Base-by-base conservation (phyloP, 331 rosid genomes). In the Prunus yedoensis region DNA sequence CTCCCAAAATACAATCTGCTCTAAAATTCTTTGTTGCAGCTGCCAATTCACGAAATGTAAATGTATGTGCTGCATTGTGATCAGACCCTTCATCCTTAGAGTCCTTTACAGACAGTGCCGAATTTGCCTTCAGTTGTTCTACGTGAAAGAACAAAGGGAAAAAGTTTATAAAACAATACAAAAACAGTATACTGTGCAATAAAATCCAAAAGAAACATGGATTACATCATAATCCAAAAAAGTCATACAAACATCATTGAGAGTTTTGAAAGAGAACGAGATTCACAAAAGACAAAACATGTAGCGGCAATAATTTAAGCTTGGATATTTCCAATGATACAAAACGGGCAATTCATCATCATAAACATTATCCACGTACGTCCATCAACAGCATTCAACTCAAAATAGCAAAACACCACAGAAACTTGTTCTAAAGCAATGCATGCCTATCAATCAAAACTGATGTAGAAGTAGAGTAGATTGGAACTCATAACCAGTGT, bases 51-150 rank as follows among this genome's bases (percentile, higher is more conserved):
- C 83, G 86, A 78, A 82, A 82, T 35, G 80, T 65, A 74, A 82
- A 82, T 27, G 83, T 82, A 47, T 82, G 83, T 70, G 86, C 86
- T 74, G 83, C 86, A 82, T 78, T 82, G 74, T 78, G 80, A 78
- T 71, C 71, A 10, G 80, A 63, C 30, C 71, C 77, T 41, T 65
- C 68, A 27, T 72, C 82, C 62, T 46, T 74, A 4, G 62, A 5
- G 62, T 17, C 43, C 53, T 57, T 77, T 63, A 47, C 77, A 49
- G 73, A 51, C 4, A 43, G 23, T 30, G 75, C 73, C 1, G 54
- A 70, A 60, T 74, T 70, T 41, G 21, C 74, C 71, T 74, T 83
- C 56, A 62, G 46, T 78, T 70, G 58, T 38, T 83, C 86, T 74
- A 46, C 18, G 20, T 53, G 54, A 21, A 68, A 70, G 61, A 51